Evolutionary conservation across 306 rosid species (phyloP).

Genomic region (Clitoria ternatea): DNA sequence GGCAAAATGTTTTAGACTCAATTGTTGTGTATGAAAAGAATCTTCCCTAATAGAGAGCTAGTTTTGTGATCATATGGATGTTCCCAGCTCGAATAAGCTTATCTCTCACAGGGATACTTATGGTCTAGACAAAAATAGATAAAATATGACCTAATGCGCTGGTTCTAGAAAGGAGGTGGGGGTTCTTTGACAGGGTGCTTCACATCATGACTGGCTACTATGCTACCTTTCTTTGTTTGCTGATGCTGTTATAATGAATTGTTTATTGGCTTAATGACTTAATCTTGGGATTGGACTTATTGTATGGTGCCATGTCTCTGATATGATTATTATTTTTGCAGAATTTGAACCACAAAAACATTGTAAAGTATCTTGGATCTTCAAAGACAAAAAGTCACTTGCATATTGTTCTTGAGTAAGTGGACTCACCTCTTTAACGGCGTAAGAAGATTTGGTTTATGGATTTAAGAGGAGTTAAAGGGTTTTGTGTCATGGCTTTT

Average conservation of each 20-base stretch:
- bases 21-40: no score
- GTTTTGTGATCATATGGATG: no score
- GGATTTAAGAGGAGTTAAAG: constrained; percentile 3
- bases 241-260: constrained; percentile 3
- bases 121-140: neutral
- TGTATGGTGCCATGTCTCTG: constrained; percentile 14
- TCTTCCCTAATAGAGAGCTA: no score
- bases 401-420: constrained; percentile 96
- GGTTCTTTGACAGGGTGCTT: neutral
- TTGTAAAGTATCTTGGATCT: constrained; percentile 99
- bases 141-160: neutral
- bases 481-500: constrained; percentile 19
- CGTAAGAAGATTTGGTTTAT: constrained; percentile 3
- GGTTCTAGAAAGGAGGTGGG: neutral
- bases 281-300: neutral
- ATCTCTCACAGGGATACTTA: no score
- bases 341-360: constrained; percentile 98
- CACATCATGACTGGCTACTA: neutral
- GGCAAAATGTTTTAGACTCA: no score
- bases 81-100: no score
- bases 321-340: constrained; percentile 45
- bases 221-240: constrained; percentile 3
- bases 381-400: constrained; percentile 94
- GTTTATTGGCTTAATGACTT: constrained; percentile 14
- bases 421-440: constrained; percentile 12